These are phyloP conservation scores for Heliamphora exappendiculata DNA, from an alignment of 148 eudicot species.

Conservation along the genomic window DNA sequence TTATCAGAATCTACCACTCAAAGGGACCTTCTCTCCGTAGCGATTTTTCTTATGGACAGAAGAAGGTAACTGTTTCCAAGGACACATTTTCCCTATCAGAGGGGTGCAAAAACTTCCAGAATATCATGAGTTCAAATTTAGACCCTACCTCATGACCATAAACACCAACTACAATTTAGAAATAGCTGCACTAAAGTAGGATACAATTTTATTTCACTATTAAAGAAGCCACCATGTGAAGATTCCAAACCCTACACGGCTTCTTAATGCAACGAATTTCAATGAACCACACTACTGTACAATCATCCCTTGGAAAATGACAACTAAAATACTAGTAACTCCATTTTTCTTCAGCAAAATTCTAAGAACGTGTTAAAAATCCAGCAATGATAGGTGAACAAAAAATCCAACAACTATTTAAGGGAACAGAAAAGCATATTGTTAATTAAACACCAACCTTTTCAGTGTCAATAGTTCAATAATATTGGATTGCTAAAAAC, in stretches of 20 bases:
- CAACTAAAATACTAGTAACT: not conserved
- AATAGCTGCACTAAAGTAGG: not conserved
- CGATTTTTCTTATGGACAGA: not conserved
- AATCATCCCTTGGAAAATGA: not conserved
- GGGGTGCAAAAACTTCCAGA: not conserved
- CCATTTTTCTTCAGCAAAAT: not conserved
- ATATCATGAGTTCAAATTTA: not conserved
- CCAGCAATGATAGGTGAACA: too few species aligned
- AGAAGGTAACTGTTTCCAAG: not conserved
- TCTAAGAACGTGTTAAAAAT: not conserved
- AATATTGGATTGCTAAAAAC: not conserved
- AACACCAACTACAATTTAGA: not conserved
- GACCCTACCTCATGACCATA: not conserved
- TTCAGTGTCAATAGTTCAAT: not conserved
- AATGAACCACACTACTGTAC: not conserved
- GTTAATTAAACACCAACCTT: not conserved
- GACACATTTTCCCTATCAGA: not conserved
- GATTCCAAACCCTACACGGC: not conserved
- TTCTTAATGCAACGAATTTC: not conserved
- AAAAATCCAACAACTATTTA: not conserved
- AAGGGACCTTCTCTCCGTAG: not conserved
- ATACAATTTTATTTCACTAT: not conserved
- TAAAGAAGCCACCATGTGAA: not conserved
- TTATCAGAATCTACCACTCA: not conserved
- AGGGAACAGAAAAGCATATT: not conserved